Evolutionary conservation across 139 green algal species (phyloP).

Genomic region (Chlamydomonas schloesseri): DNA sequence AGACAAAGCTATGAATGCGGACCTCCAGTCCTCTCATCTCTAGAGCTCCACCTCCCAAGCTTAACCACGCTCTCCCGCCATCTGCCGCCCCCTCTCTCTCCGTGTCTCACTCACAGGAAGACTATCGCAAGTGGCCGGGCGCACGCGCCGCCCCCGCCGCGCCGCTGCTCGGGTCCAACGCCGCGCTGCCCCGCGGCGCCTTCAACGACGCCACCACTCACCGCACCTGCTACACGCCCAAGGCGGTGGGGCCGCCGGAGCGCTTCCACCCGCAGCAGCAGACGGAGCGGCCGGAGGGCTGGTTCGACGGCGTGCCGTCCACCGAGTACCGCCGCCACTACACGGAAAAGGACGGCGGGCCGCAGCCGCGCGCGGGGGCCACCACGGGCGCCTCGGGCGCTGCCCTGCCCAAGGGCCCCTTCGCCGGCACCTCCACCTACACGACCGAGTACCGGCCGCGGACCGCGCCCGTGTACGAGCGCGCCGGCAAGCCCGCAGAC

Average conservation of each 20-base stretch:
- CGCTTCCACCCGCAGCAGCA: neutral
- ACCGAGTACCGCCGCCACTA: slow-evolving; percentile 29
- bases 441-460: slow-evolving; percentile 25
- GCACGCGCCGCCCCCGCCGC: neutral
- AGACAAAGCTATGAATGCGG: too few relatives aligned
- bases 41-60: too few relatives aligned
- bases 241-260: slow-evolving; percentile 1
- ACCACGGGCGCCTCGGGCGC: neutral
- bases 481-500: neutral
- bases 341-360: slow-evolving; percentile 15
- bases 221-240: slow-evolving; percentile 32
- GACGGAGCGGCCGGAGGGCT: slow-evolving; percentile 13
- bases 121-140: slow-evolving; percentile 15
- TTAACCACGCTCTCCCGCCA: too few relatives aligned
- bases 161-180: neutral
- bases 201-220: slow-evolving; percentile 36
- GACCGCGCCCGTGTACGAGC: slow-evolving; percentile 4
- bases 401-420: slow-evolving; percentile 16
- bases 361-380: neutral
- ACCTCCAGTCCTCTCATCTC: too few relatives aligned
- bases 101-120: slow-evolving; percentile 12
- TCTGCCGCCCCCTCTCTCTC: too few relatives aligned
- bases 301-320: slow-evolving; percentile 21
- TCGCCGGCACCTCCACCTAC: slow-evolving; percentile 16
- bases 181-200: slow-evolving; percentile 21